A percentile compares a stretch with the other conserved stretches of the same genome.
phyloP scores from a whole-genome alignment of 345 rosid species.

The Draba incana region DNA sequence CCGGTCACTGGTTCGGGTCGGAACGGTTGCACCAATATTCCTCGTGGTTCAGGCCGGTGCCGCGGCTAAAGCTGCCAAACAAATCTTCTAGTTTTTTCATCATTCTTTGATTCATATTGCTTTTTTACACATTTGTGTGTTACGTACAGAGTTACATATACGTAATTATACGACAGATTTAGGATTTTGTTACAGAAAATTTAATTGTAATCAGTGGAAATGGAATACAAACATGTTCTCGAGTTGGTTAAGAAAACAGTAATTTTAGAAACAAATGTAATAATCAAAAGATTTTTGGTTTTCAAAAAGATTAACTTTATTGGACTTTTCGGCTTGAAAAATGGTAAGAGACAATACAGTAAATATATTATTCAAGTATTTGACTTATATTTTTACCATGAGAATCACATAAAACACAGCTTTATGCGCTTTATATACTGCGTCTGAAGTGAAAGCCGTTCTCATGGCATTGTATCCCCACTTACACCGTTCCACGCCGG shows the following conservation, averaged over 20 bases:
- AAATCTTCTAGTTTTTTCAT: neutral
- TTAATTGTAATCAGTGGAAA: conserved; percentile 24
- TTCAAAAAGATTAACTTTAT: neutral
- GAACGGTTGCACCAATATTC: conserved; percentile 43
- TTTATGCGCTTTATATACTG: conserved; percentile 36
- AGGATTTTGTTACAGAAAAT: conserved; percentile 9
- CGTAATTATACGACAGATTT: conserved; percentile 31
- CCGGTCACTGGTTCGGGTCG: conserved; percentile 33
- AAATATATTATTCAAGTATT: conserved; percentile 10
- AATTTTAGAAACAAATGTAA: conserved; percentile 17
- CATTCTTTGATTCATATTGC: conserved; percentile 30
- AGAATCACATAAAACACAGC: conserved; percentile 23
- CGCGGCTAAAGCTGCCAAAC: conserved; percentile 26
- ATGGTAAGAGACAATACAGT: conserved; percentile 17
- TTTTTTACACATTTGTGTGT: conserved; percentile 22
- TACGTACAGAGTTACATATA: conserved; percentile 32
- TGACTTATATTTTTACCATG: conserved; percentile 17
- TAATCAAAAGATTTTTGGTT: neutral
- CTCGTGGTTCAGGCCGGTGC: conserved; percentile 35
- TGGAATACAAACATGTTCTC: neutral
- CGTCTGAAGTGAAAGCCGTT: conserved; percentile 26
- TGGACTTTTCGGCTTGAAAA: conserved; percentile 31
- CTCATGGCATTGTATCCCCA: conserved; percentile 27
- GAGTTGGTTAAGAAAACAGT: conserved; percentile 8
- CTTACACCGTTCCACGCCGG: conserved; percentile 13